Conservation (phyloP, 441 rosid species). For the Gossypium armourianum region DNA sequence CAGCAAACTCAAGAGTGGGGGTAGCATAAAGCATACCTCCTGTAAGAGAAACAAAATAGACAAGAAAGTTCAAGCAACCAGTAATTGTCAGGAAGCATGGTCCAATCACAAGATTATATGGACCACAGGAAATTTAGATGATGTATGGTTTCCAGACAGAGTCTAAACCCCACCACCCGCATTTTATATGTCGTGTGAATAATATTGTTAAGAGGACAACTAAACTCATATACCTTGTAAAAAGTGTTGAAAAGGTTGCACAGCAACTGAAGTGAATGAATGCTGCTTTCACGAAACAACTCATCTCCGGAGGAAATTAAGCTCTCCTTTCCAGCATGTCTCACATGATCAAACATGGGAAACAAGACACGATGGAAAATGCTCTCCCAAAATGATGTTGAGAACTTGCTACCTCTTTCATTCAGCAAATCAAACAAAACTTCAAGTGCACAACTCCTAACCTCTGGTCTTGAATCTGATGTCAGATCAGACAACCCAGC, state of each 20-base stretch:
- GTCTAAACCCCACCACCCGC: neutral
- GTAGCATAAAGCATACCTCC: slow-evolving; percentile 99
- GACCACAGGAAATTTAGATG: slow-evolving; percentile 5
- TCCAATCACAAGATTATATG: slow-evolving; percentile 1
- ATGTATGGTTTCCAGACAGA: neutral
- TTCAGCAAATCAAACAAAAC: slow-evolving; percentile 94
- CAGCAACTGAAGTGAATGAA: slow-evolving; percentile 92
- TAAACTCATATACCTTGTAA: slow-evolving; percentile 65
- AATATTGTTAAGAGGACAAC: neutral
- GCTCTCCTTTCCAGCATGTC: slow-evolving; percentile 84
- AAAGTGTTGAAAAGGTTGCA: slow-evolving; percentile 97
- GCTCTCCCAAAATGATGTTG: slow-evolving; percentile 94
- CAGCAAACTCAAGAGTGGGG: slow-evolving; percentile 88
- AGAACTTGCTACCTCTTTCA: slow-evolving; percentile 93
- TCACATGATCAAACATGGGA: slow-evolving; percentile 96
- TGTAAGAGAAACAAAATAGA: slow-evolving; percentile 20
- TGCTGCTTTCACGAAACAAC: slow-evolving; percentile 91
- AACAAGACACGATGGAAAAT: slow-evolving; percentile 93
- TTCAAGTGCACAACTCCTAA: slow-evolving; percentile 93
- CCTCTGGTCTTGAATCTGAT: slow-evolving; percentile 85
- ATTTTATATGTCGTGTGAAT: slow-evolving; percentile 6
- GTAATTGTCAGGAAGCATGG: slow-evolving; percentile 11
- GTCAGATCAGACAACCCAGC: slow-evolving; percentile 98
- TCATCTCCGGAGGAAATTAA: slow-evolving; percentile 62
- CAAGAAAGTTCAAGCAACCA: slow-evolving; percentile 11